phyloP scores from a whole-genome alignment of 2,329 filamentous ascomycete species.

The Beauveria sp. region DNA sequence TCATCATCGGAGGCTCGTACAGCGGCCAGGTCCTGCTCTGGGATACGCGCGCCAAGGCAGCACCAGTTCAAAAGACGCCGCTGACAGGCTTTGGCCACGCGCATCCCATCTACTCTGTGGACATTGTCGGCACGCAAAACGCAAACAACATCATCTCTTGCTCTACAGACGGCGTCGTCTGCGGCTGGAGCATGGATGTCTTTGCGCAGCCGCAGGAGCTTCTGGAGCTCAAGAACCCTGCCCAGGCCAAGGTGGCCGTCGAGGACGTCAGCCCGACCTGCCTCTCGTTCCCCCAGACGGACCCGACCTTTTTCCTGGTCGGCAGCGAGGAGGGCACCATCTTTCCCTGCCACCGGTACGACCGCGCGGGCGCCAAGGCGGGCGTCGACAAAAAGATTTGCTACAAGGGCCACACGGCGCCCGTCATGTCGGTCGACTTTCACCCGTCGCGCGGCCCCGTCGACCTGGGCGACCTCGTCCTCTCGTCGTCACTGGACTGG shows the following conservation, averaged over 20 bases:
- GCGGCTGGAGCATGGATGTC: slow-evolving; percentile 97
- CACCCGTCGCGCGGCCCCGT: slow-evolving; percentile 88
- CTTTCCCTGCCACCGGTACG: slow-evolving; percentile 93
- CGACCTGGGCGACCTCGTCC: slow-evolving; percentile 86
- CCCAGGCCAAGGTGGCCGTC: slow-evolving; percentile 65
- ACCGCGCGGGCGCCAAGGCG: slow-evolving; percentile 92
- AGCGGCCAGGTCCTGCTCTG: slow-evolving; percentile 93
- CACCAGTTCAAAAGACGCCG: slow-evolving; percentile 91
- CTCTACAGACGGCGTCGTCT: slow-evolving; percentile 93
- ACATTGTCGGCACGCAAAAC: slow-evolving; percentile 96
- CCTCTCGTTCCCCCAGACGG: slow-evolving; percentile 87
- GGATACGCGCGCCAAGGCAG: slow-evolving; percentile 86
- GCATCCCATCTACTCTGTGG: slow-evolving; percentile 90
- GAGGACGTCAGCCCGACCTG: slow-evolving; percentile 93
- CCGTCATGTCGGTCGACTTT: slow-evolving; percentile 93
- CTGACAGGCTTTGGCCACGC: slow-evolving; percentile 92
- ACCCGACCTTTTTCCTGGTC: slow-evolving; percentile 95
- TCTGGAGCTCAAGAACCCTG: slow-evolving; percentile 77
- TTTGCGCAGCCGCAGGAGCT: slow-evolving; percentile 93
- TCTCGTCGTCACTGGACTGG: slow-evolving; percentile 93
- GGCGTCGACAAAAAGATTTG: slow-evolving; percentile 83
- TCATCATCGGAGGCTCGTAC: slow-evolving; percentile 94
- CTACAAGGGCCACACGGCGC: slow-evolving; percentile 85
- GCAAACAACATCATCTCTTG: slow-evolving; percentile 98
- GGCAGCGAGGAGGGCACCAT: slow-evolving; percentile 96